A percentile compares a stretch with the other conserved stretches of the same genome.
Conservation (phyloP, 2,329 filamentous ascomycete species). For the Myriosclerotinia scirpicola region DNA sequence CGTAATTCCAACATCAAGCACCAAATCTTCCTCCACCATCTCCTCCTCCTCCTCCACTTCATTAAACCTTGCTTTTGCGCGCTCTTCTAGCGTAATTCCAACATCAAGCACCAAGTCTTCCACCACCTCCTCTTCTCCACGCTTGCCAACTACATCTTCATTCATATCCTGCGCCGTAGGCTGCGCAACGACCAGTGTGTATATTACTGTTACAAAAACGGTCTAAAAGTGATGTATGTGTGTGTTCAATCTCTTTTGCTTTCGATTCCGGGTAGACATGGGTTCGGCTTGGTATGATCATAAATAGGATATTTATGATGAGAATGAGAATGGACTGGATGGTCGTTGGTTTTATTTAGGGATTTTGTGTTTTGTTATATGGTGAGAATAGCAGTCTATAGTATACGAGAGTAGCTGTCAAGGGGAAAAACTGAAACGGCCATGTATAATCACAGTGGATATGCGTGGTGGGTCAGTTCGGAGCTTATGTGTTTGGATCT, state of each 20-base stretch:
- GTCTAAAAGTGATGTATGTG: background rate
- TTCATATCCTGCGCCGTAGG: background rate
- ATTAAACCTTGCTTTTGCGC: background rate
- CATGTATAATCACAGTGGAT: too few relatives aligned
- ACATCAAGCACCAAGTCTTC: background rate
- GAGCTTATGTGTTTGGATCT: background rate
- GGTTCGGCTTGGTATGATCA: background rate
- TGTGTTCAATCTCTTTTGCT: background rate
- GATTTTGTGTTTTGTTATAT: background rate
- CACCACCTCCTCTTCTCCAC: background rate
- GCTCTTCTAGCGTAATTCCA: background rate
- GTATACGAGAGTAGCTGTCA: background rate
- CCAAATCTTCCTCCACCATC: too few relatives aligned
- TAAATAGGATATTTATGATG: too few relatives aligned
- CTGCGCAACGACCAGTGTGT: slow-evolving; percentile 10
- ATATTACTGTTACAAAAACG: slow-evolving; percentile 5
- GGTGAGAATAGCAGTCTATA: background rate
- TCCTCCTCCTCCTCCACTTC: slow-evolving; percentile 1
- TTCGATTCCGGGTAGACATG: background rate
- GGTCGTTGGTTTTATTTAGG: background rate
- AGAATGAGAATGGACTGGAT: background rate
- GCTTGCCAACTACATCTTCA: background rate
- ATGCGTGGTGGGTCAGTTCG: background rate
- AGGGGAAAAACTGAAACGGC: too few relatives aligned
- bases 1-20: background rate